Base-by-base conservation (phyloP, 148 eudicot species). In the Rhododendron williamsianum region DNA sequence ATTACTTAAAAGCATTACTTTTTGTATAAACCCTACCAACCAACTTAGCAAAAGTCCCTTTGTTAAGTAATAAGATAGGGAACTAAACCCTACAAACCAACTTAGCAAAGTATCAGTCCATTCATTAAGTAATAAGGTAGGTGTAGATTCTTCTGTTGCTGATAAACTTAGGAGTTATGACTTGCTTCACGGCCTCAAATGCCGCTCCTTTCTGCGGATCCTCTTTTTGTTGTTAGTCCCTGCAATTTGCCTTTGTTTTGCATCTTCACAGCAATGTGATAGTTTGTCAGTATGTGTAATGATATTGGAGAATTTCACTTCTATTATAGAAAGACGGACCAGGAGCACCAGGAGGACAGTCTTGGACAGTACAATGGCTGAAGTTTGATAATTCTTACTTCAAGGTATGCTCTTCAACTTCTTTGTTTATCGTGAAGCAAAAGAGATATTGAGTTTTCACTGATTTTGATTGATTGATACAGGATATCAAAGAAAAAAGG, bases 291-390 rank as follows among this genome's bases (percentile, higher is more conserved):
- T 48, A 79, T 18, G 71, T 49, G 65, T 67, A 15, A 60, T 83
- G n/a, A 46, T 78, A 45, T 76, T 65, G 58, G 45, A 54, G 56
- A 85, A 86, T 65, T 76, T 51, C 8, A 33, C 13, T 65, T 16
- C 54, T 63, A 58, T 89, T 82, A 84, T 94, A 97, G 99, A 97
- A 97, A 94, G 99, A 94, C 78, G 99, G 99, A 73, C 99, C 99
- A 33, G 99, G 99, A 89, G 96, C 98, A 56, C 99, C 98, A 78
- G 99, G 99, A 82, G 99, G 99, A 58, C 98, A 95, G 80, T 97
- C 99, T 63, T 97, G 99, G 99, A 97, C 99, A 48, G 93, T 63
- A 51, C 91, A 97, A 88, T 97, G 99, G 99, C 91, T 97, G 85
- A 95, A 95, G 90, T 97, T 97, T 90, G 99, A 97, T 87, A 97